These are phyloP conservation scores for Urtica urens DNA, from an alignment of 306 rosid genomes.

Conservation along the genomic window DNA sequence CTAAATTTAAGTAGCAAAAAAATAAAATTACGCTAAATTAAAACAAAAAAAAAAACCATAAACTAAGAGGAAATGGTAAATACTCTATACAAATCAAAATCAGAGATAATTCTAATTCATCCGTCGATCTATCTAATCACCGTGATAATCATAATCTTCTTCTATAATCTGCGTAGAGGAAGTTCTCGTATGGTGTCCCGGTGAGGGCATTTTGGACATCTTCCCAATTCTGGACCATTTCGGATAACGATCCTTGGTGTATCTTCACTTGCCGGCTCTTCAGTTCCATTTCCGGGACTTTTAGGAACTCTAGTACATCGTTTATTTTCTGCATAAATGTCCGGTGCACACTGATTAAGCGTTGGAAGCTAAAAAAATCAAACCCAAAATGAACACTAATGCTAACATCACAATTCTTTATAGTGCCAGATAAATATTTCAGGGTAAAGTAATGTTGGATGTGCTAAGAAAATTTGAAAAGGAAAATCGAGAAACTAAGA, in stretches of 20 bases:
- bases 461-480: not conserved
- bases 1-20: conserved; percentile 12
- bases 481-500: no score
- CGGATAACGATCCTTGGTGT: conserved; percentile 60
- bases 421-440: no score
- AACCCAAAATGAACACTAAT: no score
- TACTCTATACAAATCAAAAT: not conserved
- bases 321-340: conserved; percentile 39
- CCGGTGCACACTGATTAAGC: no score
- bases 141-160: conserved; percentile 10
- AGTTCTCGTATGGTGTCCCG: conserved; percentile 58
- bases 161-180: conserved; percentile 40
- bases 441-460: no score
- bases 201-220: conserved; percentile 46
- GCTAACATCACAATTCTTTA: no score
- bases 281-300: conserved; percentile 56
- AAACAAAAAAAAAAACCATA: no score
- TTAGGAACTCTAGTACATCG: conserved; percentile 76
- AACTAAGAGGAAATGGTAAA: not conserved
- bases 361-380: no score
- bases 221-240: conserved; percentile 58
- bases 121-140: not conserved
- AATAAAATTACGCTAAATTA: conserved; percentile 1
- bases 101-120: not conserved
- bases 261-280: conserved; percentile 93